A percentile compares a stretch with the other conserved stretches of the same genome.
Conservation (phyloP, 257 asterid genomes). For the Solanum medicagineum region DNA sequence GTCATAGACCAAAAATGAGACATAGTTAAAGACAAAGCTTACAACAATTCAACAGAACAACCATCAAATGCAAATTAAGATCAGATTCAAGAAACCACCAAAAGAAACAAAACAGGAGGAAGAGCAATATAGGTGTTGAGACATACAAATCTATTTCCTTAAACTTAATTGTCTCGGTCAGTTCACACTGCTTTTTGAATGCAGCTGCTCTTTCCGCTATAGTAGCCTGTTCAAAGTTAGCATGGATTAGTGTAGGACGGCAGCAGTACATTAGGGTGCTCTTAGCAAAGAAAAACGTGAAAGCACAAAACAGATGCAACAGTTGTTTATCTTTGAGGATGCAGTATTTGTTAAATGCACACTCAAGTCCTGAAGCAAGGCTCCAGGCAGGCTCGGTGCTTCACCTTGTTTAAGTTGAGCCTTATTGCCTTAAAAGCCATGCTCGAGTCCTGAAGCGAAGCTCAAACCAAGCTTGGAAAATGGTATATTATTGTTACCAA, state of each 20-base stretch:
- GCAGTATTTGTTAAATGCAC: not conserved
- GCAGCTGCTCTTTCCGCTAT: constrained; percentile 82
- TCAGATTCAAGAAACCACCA: not conserved
- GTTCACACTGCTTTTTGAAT: constrained; percentile 73
- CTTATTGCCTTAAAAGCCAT: not conserved
- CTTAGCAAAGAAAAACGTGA: not conserved
- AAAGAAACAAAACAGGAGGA: not conserved
- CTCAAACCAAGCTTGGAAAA: not conserved
- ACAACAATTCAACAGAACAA: not conserved
- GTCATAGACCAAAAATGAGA: not conserved
- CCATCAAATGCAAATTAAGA: not conserved
- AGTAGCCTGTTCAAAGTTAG: constrained; percentile 53
- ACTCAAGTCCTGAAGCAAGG: not conserved
- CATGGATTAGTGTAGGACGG: not conserved
- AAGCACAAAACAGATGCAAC: not conserved
- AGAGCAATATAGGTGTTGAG: constrained; percentile 1
- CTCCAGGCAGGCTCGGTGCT: not conserved
- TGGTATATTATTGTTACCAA: not conserved
- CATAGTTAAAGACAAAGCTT: not conserved
- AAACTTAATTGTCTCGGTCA: constrained; percentile 82
- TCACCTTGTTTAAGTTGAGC: not conserved
- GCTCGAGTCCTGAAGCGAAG: not conserved
- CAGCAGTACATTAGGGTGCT: not conserved
- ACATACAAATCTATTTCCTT: constrained; percentile 97
- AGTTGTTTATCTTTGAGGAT: not conserved